Evolutionary conservation across 2,329 filamentous ascomycete genomes (phyloP).

Genomic region (Dactylellina leptospora): DNA sequence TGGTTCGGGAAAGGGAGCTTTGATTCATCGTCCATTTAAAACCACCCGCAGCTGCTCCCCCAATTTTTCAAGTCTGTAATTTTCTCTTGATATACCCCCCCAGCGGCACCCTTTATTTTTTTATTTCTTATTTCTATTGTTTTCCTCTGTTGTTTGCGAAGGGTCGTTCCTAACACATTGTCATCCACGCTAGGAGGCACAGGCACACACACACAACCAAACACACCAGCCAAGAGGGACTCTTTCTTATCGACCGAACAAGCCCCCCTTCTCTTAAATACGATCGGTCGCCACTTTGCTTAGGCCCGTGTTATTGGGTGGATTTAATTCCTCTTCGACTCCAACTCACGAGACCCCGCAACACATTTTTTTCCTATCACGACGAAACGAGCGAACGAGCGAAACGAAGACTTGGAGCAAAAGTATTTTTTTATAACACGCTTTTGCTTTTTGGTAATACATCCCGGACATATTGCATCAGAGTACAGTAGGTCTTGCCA

Average conservation of each 20-base stretch:
- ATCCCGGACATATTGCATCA: constrained; percentile 3
- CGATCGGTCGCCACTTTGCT: constrained; percentile 44
- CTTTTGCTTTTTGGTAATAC: constrained; percentile 29
- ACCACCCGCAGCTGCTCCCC: constrained; percentile 51
- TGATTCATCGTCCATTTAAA: constrained; percentile 53
- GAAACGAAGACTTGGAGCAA: too few species aligned
- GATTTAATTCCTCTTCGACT: constrained; percentile 33
- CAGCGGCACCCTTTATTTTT: constrained; percentile 37
- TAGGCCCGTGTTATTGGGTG: constrained; percentile 52
- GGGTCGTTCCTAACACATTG: constrained; percentile 9
- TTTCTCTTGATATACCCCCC: constrained; percentile 53
- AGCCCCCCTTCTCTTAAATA: constrained; percentile 46
- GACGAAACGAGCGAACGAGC: constrained; percentile 18
- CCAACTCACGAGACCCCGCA: constrained; percentile 51
- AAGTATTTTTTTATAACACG: constrained; percentile 21
- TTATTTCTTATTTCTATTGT: constrained; percentile 18
- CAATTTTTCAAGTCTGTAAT: constrained; percentile 50
- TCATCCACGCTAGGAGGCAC: not conserved
- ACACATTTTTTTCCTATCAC: constrained; percentile 25
- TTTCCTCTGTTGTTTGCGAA: constrained; percentile 8
- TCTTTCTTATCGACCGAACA: too few species aligned
- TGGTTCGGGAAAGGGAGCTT: constrained; percentile 47
- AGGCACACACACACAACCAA: not conserved
- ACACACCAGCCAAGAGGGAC: too few species aligned
- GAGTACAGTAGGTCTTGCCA: too few species aligned